Conservation (phyloP, 2,329 filamentous ascomycete species). For the Pseudogymnoascus sp. region DNA sequence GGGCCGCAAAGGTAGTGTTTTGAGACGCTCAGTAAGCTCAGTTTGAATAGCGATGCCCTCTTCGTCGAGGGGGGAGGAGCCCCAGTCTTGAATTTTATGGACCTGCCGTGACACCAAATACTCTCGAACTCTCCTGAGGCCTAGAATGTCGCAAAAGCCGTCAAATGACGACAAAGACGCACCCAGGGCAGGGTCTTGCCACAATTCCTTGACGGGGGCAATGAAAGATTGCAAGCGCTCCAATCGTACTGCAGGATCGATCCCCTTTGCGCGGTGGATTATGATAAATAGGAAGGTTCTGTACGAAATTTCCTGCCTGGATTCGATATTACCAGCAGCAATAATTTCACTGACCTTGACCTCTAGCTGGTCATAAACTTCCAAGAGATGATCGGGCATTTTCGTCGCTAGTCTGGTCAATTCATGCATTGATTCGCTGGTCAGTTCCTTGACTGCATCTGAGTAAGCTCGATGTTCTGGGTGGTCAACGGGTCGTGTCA, state of each 20-base stretch:
- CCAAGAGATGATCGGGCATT: constrained; percentile 85
- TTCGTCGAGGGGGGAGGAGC: constrained; percentile 62
- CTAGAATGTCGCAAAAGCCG: constrained; percentile 72
- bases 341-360: constrained; percentile 73
- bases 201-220: constrained; percentile 70
- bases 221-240: constrained; percentile 69
- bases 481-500: constrained; percentile 68
- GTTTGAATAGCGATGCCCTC: constrained; percentile 73
- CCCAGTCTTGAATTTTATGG: constrained; percentile 75
- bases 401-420: constrained; percentile 80
- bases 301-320: constrained; percentile 77
- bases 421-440: constrained; percentile 76
- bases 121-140: constrained; percentile 68
- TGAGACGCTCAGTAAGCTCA: constrained; percentile 59
- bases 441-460: constrained; percentile 83
- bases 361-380: constrained; percentile 82
- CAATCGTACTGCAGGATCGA: constrained; percentile 64
- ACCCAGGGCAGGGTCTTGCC: constrained; percentile 64
- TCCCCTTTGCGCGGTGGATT: constrained; percentile 72
- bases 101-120: constrained; percentile 70
- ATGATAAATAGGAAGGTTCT: constrained; percentile 91
- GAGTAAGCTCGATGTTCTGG: constrained; percentile 66
- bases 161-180: constrained; percentile 64
- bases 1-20: constrained; percentile 69
- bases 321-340: constrained; percentile 62